Evolutionary conservation across 1,284 basidiomycete genomes (phyloP).

Genomic region (Rhodotorula sp.): DNA sequence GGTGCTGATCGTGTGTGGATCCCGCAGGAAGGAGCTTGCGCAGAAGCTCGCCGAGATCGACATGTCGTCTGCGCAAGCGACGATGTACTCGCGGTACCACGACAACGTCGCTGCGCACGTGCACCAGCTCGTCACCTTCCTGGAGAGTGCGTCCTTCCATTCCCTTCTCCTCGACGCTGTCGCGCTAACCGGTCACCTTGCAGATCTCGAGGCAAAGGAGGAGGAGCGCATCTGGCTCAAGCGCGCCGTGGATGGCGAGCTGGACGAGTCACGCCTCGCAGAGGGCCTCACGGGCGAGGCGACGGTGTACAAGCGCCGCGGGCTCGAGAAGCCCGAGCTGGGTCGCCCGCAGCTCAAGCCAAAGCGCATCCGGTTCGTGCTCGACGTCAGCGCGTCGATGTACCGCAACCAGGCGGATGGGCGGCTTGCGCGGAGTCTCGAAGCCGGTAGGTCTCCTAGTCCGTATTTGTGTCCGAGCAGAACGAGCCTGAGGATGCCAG

Average conservation of each 20-base stretch:
- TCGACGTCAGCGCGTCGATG: slow-evolving; percentile 47
- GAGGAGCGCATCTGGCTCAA: slow-evolving; percentile 52
- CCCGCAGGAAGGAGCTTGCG: slow-evolving; percentile 46
- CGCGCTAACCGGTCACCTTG: neutral
- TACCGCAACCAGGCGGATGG: slow-evolving; percentile 41
- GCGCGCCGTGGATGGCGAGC: slow-evolving; percentile 52
- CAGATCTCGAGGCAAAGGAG: slow-evolving; percentile 50
- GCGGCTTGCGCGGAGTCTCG: slow-evolving; percentile 24
- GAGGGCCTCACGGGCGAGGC: slow-evolving; percentile 53
- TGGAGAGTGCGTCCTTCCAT: slow-evolving; percentile 30
- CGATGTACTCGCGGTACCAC: slow-evolving; percentile 45
- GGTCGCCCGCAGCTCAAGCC: slow-evolving; percentile 49
- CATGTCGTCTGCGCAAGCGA: slow-evolving; percentile 49
- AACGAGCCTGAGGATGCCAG: too few species aligned
- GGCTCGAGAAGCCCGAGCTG: slow-evolving; percentile 37
- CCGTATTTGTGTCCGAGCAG: neutral
- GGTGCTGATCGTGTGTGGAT: too few species aligned
- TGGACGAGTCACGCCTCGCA: slow-evolving; percentile 50
- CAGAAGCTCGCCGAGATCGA: slow-evolving; percentile 50
- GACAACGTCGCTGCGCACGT: slow-evolving; percentile 34
- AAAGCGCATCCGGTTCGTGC: slow-evolving; percentile 51
- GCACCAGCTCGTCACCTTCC: slow-evolving; percentile 33
- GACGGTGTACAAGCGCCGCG: slow-evolving; percentile 48
- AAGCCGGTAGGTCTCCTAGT: slow-evolving; percentile 14
- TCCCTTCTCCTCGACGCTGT: neutral